Evolutionary conservation across 768 basidiomycete genomes (phyloP).

Genomic region (Arthromyces matolae): DNA sequence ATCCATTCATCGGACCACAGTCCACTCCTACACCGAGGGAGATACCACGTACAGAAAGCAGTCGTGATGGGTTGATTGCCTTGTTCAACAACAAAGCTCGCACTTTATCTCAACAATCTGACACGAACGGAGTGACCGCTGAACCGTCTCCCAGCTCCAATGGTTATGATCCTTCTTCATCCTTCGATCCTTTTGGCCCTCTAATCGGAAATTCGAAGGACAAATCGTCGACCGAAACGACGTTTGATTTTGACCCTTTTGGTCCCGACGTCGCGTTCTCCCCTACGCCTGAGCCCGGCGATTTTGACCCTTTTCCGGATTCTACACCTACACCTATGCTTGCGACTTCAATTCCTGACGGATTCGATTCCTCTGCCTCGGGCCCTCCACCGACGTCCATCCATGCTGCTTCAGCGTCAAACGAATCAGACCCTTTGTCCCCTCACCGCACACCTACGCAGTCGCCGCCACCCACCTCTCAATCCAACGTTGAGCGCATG

Average conservation of each 20-base stretch:
- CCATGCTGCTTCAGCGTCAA: too few species aligned
- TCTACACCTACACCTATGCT: neutral
- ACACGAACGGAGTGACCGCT: neutral
- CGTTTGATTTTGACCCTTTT: too few species aligned
- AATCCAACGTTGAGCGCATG: too few species aligned
- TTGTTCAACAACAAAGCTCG: neutral
- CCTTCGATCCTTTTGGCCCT: constrained; percentile 3
- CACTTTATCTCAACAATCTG: neutral
- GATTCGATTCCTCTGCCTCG: neutral
- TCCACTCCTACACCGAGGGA: neutral
- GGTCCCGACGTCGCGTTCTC: neutral
- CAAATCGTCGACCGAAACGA: neutral
- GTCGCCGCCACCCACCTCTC: too few species aligned
- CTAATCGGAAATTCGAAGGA: neutral
- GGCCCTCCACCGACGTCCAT: neutral
- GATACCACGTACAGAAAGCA: neutral
- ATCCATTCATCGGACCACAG: constrained; percentile 7
- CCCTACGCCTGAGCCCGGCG: neutral
- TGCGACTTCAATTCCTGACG: too few species aligned
- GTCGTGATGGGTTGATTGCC: neutral
- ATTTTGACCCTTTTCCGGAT: neutral
- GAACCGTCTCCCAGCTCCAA: neutral
- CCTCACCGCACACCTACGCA: too few species aligned
- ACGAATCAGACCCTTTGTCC: too few species aligned
- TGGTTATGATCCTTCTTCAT: neutral